These are phyloP conservation scores for Earliella scabrosa DNA, from an alignment of 1,284 basidiomycete genomes.

Conservation along the genomic window DNA sequence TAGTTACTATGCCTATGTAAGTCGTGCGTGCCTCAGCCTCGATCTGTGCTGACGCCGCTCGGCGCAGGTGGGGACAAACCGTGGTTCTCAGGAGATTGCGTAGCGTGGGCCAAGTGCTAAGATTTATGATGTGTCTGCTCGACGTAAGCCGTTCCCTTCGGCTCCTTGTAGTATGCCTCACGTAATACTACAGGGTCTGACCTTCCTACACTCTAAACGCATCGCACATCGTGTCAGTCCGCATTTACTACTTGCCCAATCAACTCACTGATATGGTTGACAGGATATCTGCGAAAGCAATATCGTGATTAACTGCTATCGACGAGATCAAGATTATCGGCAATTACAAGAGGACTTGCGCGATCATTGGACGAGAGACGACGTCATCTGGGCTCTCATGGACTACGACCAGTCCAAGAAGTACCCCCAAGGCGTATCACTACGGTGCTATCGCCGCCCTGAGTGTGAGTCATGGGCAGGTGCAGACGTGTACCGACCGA, in stretches of 20 bases:
- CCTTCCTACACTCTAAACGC: conserved; percentile 3
- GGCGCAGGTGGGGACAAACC: background rate
- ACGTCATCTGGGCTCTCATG: conserved; percentile 7
- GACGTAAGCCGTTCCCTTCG: background rate
- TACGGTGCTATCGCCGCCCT: conserved; percentile 3
- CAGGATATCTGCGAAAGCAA: conserved; percentile 3
- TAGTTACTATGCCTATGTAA: conserved; percentile 11
- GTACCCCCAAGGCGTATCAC: background rate
- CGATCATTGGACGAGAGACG: background rate
- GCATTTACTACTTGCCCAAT: no score
- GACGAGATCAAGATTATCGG: background rate
- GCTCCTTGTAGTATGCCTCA: background rate
- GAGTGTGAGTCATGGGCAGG: background rate
- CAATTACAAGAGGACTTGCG: background rate
- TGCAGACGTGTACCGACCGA: background rate
- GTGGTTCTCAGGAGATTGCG: background rate
- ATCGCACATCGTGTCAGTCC: conserved; percentile 8
- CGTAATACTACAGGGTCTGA: background rate
- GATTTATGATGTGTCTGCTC: conserved; percentile 1
- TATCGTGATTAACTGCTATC: background rate
- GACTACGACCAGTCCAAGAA: conserved; percentile 15
- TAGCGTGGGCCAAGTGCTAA: background rate
- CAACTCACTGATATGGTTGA: no score
- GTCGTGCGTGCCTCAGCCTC: background rate
- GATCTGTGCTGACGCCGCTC: background rate